phyloP scores from a whole-genome alignment of 2,329 filamentous ascomycete genomes.

The Penicillium sp. region DNA sequence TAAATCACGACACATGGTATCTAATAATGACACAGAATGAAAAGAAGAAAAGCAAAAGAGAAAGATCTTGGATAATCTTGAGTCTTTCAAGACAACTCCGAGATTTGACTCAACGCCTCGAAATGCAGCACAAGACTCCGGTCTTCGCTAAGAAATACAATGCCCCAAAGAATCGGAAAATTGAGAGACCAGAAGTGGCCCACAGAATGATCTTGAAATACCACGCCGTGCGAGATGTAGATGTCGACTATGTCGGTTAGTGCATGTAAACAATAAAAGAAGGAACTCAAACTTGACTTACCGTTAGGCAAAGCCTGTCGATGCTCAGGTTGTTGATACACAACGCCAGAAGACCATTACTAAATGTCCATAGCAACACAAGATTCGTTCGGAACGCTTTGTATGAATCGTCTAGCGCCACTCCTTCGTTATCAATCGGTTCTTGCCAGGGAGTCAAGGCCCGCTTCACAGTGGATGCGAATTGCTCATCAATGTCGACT shows the following conservation, averaged over 20 bases:
- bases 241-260: not conserved
- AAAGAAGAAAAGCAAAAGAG: not conserved
- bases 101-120: not conserved
- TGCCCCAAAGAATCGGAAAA: conserved; percentile 21
- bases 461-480: conserved; percentile 89
- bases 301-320: conserved; percentile 19
- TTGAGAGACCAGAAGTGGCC: conserved; percentile 21
- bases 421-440: conserved; percentile 70
- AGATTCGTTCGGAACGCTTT: conserved; percentile 96
- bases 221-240: conserved; percentile 11
- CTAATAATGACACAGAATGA: not conserved
- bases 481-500: conserved; percentile 93
- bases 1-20: not conserved
- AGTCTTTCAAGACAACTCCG: too few species aligned
- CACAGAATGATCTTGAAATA: conserved; percentile 21
- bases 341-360: conserved; percentile 79
- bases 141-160: conserved; percentile 20
- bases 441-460: conserved; percentile 78
- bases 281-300: conserved; percentile 3
- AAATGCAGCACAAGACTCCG: conserved; percentile 16
- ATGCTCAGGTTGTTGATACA: conserved; percentile 72
- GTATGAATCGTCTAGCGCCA: conserved; percentile 92
- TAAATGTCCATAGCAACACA: conserved; percentile 87
- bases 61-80: not conserved
- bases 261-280: too few species aligned